phyloP scores from a whole-genome alignment of 2,329 filamentous ascomycete species.

The Xylaria sp. region DNA sequence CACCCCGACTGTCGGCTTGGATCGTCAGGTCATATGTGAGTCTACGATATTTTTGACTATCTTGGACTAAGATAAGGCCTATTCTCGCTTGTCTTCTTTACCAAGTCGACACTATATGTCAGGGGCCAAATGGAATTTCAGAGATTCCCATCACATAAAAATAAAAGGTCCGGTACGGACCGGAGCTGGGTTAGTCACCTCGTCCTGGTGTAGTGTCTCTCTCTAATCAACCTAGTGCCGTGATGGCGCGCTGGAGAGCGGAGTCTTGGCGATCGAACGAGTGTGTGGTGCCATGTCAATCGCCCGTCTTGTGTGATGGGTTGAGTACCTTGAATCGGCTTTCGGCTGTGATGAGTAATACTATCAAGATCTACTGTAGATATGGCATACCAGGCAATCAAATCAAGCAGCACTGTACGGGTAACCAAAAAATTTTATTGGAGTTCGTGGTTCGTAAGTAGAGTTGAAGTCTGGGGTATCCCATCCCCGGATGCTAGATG shows the following conservation, averaged over 20 bases:
- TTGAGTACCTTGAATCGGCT: conserved; percentile 3
- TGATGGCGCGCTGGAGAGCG: conserved; percentile 28
- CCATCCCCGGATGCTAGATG: conserved; percentile 26
- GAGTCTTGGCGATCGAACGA: conserved; percentile 37
- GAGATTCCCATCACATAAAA: conserved; percentile 15
- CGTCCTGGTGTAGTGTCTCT: neutral
- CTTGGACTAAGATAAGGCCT: conserved; percentile 8
- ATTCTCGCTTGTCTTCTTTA: neutral
- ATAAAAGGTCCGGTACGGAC: conserved; percentile 17
- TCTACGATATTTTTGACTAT: neutral
- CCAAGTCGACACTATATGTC: neutral
- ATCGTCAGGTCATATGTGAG: conserved; percentile 22
- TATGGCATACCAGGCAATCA: neutral
- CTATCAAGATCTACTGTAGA: neutral
- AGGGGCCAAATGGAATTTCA: conserved; percentile 14
- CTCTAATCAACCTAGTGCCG: conserved; percentile 16
- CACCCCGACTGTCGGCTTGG: conserved; percentile 34
- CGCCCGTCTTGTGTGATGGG: conserved; percentile 23
- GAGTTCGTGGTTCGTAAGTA: conserved; percentile 9
- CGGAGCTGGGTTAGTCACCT: conserved; percentile 26
- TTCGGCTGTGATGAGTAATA: conserved; percentile 11
- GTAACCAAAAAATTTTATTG: conserved; percentile 9
- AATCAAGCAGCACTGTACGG: neutral
- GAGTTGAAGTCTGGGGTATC: conserved; percentile 23
- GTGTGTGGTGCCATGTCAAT: conserved; percentile 35